Evolutionary conservation across 208 protist species (phyloP).

Genomic region (Trypanosoma conorhini): DNA sequence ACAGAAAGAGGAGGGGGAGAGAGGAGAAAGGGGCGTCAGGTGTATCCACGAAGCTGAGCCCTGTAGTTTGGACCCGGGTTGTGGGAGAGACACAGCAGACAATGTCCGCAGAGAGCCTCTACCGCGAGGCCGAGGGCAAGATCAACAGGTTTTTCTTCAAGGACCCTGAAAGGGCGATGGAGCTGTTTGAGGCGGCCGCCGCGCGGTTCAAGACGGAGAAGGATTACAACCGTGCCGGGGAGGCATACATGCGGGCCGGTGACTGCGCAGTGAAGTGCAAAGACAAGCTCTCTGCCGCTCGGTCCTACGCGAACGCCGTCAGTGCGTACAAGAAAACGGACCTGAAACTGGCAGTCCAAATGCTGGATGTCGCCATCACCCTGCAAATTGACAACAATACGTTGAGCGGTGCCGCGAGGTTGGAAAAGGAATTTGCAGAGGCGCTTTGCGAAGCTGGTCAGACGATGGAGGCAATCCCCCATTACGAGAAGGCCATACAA

Average conservation of each 20-base stretch:
- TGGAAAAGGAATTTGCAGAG: constrained; percentile 77
- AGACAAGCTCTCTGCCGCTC: constrained; percentile 37
- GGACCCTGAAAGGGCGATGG: constrained; percentile 77
- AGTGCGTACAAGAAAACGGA: constrained; percentile 68
- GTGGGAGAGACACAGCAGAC: background rate
- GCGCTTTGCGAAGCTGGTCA: constrained; percentile 53
- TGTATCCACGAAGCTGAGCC: background rate
- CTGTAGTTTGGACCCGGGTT: too few relatives aligned
- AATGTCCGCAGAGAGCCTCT: constrained; percentile 54
- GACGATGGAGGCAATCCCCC: constrained; percentile 59
- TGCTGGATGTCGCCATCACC: constrained; percentile 66
- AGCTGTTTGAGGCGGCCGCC: constrained; percentile 78
- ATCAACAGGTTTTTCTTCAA: constrained; percentile 82
- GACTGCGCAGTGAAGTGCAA: constrained; percentile 74
- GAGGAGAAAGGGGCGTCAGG: background rate
- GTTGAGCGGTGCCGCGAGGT: constrained; percentile 54
- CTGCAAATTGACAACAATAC: constrained; percentile 78
- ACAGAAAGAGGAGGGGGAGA: too few relatives aligned
- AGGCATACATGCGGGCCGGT: constrained; percentile 66
- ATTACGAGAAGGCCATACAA: constrained; percentile 77
- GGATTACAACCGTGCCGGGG: constrained; percentile 71
- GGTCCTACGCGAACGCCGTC: constrained; percentile 58
- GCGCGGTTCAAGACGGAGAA: constrained; percentile 75
- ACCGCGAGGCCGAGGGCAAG: constrained; percentile 74
- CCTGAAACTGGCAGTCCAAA: constrained; percentile 48